Base-by-base conservation (phyloP, 75 land plant species). In the Azolla pinnata region DNA sequence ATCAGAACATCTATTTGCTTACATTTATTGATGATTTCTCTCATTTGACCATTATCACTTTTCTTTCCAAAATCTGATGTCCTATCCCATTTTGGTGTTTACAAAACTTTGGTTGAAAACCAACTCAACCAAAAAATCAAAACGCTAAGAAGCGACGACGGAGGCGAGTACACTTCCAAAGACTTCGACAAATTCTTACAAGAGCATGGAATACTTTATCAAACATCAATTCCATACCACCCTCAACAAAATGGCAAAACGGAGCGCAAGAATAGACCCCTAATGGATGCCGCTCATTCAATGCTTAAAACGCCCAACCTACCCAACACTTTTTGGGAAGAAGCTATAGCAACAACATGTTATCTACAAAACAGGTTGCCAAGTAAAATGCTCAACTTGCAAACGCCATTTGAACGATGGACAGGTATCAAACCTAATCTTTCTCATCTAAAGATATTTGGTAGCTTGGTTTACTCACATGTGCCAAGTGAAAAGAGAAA, bases 351-450 rank as follows among this genome's bases (percentile, higher is more conserved):
- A 8, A 31, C 38, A 31, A 42, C 67, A 1, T 31, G 27, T 10
- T 64, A 54, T 26, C 28, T 64, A 8, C 19, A 16, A 14, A 64
- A 64, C 24, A 7, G 67, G 18, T 34, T 16, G 12, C 67, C 59
- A 3, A 32, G 16, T 4, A 24, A 21, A 7, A 38, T 14, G 7
- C 42, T 38, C 14, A 7, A 7, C 42, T 7, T 7, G 7, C 10
- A 3, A 2, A 63, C 65, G 17, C 67, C 59, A 17, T 32, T 47
- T 20, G 59, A 54, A 19, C 44, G 44, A 14, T 64, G 57, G 56
- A 53, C 24, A 1, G 60, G 42, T 7, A 38, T 26, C 10, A 64
- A 54, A 19, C 67, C 44, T 12, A 31, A 3, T 1, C 3, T 49
- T 29, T 46, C 54, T 1, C 52, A 62, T 49, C n/a, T 62, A 19